phyloP scores from a whole-genome alignment of 106 monocot genomes.

The Allium fistulosum region DNA sequence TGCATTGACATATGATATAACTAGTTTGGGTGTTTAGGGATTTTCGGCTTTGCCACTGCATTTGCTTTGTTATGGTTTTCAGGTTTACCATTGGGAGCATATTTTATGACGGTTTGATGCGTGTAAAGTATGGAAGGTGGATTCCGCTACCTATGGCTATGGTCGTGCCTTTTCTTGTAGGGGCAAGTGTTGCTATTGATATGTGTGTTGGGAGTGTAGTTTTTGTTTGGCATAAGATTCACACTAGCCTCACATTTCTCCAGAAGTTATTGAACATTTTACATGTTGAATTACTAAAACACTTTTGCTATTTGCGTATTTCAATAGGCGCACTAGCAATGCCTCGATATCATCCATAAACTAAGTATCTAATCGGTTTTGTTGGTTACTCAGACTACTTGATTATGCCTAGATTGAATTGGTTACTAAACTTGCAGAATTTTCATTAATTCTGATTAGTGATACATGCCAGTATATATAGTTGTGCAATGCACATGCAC shows the following conservation, averaged over 20 bases:
- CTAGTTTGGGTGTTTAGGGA: constrained; percentile 77
- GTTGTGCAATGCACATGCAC: too few relatives aligned
- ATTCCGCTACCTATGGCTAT: constrained; percentile 93
- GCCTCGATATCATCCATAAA: too few relatives aligned
- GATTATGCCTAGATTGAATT: too few relatives aligned
- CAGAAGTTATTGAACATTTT: too few relatives aligned
- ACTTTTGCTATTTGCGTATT: too few relatives aligned
- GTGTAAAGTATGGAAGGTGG: constrained; percentile 46
- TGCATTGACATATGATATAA: constrained; percentile 92
- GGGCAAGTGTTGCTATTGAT: constrained; percentile 70
- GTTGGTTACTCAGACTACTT: too few relatives aligned
- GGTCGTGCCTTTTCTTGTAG: constrained; percentile 89
- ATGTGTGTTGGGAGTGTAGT: constrained; percentile 83
- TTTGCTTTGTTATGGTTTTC: constrained; percentile 91
- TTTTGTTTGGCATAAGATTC: constrained; percentile 51
- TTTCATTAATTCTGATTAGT: too few relatives aligned
- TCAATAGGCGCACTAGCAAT: too few relatives aligned
- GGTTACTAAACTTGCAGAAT: too few relatives aligned
- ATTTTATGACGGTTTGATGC: constrained; percentile 47
- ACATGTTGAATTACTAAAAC: too few relatives aligned
- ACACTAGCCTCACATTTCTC: constrained; percentile 3
- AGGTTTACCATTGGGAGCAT: constrained; percentile 62
- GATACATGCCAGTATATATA: too few relatives aligned
- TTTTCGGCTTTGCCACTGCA: constrained; percentile 76
- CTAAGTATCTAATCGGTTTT: too few relatives aligned